Evolutionary conservation across 164 flowering plant genomes (phyloP), one percentile per base, ranked within the genome.

Genomic region (Hamamelis virginiana): DNA sequence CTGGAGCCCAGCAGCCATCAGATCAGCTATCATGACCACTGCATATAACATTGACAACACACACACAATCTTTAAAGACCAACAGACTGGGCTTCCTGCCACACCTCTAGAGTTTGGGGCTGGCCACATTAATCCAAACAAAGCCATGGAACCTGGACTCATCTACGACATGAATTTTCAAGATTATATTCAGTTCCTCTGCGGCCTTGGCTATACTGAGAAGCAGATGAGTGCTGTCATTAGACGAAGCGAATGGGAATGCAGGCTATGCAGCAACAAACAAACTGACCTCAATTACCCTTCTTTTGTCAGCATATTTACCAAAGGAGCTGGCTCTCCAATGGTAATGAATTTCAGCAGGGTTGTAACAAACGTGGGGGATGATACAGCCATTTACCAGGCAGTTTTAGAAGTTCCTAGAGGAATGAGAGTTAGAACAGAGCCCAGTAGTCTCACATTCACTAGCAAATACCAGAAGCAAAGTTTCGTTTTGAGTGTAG

Each of bases 1-100:
- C 15, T 83, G 82, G 84, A 73, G 75, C 62, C 81, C 82, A 9
- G 84, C 75, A 18, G 81, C 80, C 48, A 79, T 83, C 41, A 70
- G 75, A n/a, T 83, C 83, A 28, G 82, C 80, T 1, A 72, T 79
- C 21, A 79, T 77, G 81, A 83, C 83, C 50, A 71, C 80, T 1
- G 80, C 77, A 5, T 46, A 38, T 14, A 33, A 67, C 15, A 11
- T 60, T 0, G 74, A 80, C 43, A 71, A 74, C 72, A 62, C 72
- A 18, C 1, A 22, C n/a, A 33, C 33, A 23, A 26, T 27, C 28
- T 62, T 77, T 12, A 66, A 2, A 45, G 75, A 76, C 51, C 38
- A 67, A 50, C 55, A 23, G 48, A 62, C 52, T 0, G 60, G 74
- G 12, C 28, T 13, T 25, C 64, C 75, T 11, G 67, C 68, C 48